These are phyloP conservation scores for Lachnellula occidentalis DNA, from an alignment of 2,329 filamentous ascomycete genomes.

Conservation along the genomic window DNA sequence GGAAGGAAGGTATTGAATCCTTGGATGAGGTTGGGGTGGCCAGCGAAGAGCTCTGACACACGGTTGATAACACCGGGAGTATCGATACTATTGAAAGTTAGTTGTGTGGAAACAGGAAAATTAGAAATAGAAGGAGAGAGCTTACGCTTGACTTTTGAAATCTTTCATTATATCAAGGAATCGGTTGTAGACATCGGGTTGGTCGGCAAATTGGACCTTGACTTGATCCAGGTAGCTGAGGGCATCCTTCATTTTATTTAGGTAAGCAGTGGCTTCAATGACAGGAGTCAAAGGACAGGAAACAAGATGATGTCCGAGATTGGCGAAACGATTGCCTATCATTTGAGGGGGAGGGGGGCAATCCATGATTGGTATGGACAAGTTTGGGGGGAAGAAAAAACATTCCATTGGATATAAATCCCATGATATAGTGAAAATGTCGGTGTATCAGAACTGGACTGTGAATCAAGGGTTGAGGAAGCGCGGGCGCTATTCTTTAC, in stretches of 20 bases:
- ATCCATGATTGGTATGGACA: too few species aligned
- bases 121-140: background rate
- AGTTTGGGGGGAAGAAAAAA: too few species aligned
- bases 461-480: too few species aligned
- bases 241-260: constrained; percentile 52
- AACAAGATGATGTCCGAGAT: too few species aligned
- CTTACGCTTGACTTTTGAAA: constrained; percentile 94
- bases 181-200: constrained; percentile 93
- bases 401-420: too few species aligned
- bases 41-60: constrained; percentile 91
- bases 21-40: constrained; percentile 91
- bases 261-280: constrained; percentile 6
- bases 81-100: constrained; percentile 62
- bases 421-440: too few species aligned
- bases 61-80: constrained; percentile 96
- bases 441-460: too few species aligned
- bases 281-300: too few species aligned
- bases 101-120: constrained; percentile 1
- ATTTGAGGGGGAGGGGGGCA: too few species aligned
- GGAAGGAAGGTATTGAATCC: constrained; percentile 98
- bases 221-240: constrained; percentile 97
- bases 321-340: too few species aligned
- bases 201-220: constrained; percentile 95
- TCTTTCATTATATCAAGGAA: constrained; percentile 99
- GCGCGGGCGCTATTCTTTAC: too few species aligned